Evolutionary conservation across 176 grass and related monocot genomes (phyloP), one percentile per base, ranked within the genome.

Genomic region (Eleusine indica): DNA sequence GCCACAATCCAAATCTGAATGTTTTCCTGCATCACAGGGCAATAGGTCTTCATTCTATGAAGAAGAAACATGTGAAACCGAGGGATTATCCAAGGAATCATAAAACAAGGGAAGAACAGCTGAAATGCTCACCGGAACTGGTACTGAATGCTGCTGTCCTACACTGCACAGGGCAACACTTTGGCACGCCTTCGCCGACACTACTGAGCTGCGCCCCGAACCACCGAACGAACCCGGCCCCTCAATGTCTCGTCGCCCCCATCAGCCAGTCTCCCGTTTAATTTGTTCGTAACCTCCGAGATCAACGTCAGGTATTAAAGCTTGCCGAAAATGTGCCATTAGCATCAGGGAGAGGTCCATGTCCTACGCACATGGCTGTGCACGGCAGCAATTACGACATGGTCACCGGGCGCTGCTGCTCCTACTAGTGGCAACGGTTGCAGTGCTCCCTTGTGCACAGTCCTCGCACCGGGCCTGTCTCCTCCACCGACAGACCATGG

Each of bases 391-490:
- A 18, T 66, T 11, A 37, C 10, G 77, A 78, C 29, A 35, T 28
- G 65, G 49, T 35, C 78, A 25, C 47, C 22, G 58, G 76, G 42
- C 42, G 3, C 76, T 30, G 56, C 12, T 28, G 76, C 61, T 47
- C 25, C 43, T n/a, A 18, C 77, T 37, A 37, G 62, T 49, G 32
- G 60, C 76, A 35, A 53, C 29, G 41, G 76, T 21, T 47, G 13
- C 62, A 17, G 44, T 67, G 76, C 75, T 79, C 68, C 62, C 32
- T 72, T 3, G 38, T 11, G 18, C 65, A 86, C 76, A 73, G 76
- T 80, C 10, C 76, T 66, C 68, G 53, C 75, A 79, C 68, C 68
- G 9, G 46, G 56, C 30, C 56, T 73, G 68, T 79, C 84, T 54
- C 56, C 70, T 62, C 57, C 66, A 46, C 84, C 84, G 76, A 80